A percentile compares a stretch with the other conserved stretches of the same genome.
These are phyloP conservation scores for Mikania micrantha DNA, from an alignment of 129 eudicot species.

Conservation along the genomic window DNA sequence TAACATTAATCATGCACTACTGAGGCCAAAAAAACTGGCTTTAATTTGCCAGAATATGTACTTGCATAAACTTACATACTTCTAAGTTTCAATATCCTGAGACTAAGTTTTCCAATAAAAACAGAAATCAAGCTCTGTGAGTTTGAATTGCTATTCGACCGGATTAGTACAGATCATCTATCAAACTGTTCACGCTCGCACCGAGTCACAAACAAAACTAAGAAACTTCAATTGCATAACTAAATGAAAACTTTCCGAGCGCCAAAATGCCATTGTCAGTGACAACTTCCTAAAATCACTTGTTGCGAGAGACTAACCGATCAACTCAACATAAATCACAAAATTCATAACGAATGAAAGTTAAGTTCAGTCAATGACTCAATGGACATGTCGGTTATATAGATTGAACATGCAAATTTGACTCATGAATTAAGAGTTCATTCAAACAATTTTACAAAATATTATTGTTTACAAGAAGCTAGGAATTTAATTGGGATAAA, in stretches of 20 bases:
- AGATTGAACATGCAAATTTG: neutral
- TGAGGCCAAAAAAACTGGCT: neutral
- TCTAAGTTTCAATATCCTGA: slow-evolving; percentile 9
- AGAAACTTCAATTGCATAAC: slow-evolving; percentile 3
- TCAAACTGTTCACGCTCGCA: neutral
- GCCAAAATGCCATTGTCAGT: slow-evolving; percentile 12
- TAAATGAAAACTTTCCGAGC: neutral
- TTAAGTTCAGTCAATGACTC: slow-evolving; percentile 2
- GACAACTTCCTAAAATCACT: neutral
- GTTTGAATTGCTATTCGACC: neutral
- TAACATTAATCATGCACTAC: neutral
- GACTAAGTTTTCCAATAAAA: neutral
- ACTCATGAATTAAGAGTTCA: neutral
- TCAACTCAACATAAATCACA: neutral
- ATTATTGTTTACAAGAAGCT: neutral
- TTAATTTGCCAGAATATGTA: neutral
- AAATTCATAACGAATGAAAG: neutral
- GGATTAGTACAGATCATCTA: too few species aligned
- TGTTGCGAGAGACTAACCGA: neutral
- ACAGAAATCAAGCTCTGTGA: neutral
- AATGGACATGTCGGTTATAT: neutral
- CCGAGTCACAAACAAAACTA: neutral
- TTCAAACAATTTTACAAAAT: neutral
- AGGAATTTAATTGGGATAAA: slow-evolving; percentile 9
- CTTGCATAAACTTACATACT: neutral